Evolutionary conservation across 345 rosid genomes (phyloP).

Genomic region (Eucalyptus caleyi): DNA sequence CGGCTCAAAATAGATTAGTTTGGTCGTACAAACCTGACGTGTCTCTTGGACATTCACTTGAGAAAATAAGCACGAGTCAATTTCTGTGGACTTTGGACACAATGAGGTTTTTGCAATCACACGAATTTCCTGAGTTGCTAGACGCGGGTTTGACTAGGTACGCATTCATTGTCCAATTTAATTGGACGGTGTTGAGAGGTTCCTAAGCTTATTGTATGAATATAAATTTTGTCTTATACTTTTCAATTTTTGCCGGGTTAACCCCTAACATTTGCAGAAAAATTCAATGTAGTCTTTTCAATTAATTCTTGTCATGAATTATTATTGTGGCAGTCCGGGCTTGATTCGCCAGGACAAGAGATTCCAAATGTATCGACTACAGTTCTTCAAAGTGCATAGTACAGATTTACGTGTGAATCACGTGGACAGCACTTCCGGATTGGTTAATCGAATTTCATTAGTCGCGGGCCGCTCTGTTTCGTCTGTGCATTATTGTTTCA

Average conservation of each 20-base stretch:
- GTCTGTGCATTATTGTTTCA: neutral
- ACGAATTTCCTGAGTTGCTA: neutral
- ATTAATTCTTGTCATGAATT: neutral
- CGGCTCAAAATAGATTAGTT: neutral
- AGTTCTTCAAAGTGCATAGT: neutral
- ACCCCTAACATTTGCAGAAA: neutral
- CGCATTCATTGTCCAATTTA: neutral
- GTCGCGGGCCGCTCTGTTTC: neutral
- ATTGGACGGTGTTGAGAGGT: neutral
- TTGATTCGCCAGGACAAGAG: neutral
- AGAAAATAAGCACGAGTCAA: neutral
- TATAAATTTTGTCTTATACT: neutral
- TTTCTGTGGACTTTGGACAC: neutral
- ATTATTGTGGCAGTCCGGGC: rapidly evolving
- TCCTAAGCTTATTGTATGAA: neutral
- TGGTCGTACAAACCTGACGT: neutral
- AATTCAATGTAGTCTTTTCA: neutral
- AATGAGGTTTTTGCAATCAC: neutral
- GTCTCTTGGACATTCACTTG: neutral
- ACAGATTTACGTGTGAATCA: neutral
- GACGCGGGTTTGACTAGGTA: neutral
- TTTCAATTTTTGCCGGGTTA: neutral
- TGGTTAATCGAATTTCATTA: neutral
- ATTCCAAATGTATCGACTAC: neutral
- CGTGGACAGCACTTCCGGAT: neutral